Evolutionary conservation across 2,329 filamentous ascomycete species (phyloP), one percentile per base, ranked within the genome.

Genomic region (Neoarthrinium moseri): DNA sequence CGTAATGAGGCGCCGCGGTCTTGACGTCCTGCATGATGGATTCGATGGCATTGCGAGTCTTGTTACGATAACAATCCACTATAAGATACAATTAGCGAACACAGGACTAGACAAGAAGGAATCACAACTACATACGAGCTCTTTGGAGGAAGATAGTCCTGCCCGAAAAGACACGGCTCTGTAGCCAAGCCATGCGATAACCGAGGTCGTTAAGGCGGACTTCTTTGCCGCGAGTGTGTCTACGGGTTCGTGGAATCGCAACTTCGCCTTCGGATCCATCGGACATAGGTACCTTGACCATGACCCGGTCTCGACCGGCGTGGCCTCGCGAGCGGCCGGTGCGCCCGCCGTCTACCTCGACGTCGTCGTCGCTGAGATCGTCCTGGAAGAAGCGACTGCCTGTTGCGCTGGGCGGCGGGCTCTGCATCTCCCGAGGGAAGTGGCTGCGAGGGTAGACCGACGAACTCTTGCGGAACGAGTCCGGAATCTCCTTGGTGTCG

Each of bases 161-260:
- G 11, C 87, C 88, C 1, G 91, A 86, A 72, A 97, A 96, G 10
- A 92, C 89, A 59, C 92, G 80, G 64, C 91, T 94, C 71, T 97
- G 92, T 45, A 91, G 85, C 92, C 94, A 99, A 39, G 89, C 91
- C 88, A 99, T 95, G 37, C 92, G 83, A 65, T 95, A 95, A 3
- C 91, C 92, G 36, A 97, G 72, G 61, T 97, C 91, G 62, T 97
- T 97, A 51, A 97, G 72, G 39, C 89, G 82, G n/a, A 94, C 84
- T 64, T 97, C 92, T 70, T 89, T 94, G 40, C 77, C 80, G 40
- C 90, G 82, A 55, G 83, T 80, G 35, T 75, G 73, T 60, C 81
- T 84, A 40, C 83, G 83, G 66, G 91, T 84, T 48, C 83, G 78
- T 21, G 91, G 90, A 32, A 95, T 85, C 2, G 83, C 80, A 29